Evolutionary conservation across 2,329 filamentous ascomycete species (phyloP).

Genomic region (Neoarthrinium moseri): DNA sequence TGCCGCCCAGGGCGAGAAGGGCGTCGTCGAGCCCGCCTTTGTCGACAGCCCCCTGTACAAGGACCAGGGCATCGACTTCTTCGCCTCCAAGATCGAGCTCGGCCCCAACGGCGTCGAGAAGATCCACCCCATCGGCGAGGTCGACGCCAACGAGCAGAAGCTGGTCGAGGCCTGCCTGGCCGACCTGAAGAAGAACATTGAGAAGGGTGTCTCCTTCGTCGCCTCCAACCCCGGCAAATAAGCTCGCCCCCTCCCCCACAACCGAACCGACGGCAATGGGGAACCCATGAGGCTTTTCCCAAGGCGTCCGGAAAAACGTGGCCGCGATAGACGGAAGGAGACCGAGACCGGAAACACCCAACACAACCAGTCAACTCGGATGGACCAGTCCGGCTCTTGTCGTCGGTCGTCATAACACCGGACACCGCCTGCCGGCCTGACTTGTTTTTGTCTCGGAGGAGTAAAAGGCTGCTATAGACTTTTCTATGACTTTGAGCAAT

Average conservation of each 20-base stretch:
- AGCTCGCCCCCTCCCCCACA: not conserved
- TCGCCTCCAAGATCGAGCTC: constrained; percentile 91
- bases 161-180: constrained; percentile 81
- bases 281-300: not conserved
- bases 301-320: not conserved
- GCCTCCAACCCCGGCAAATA: constrained; percentile 55
- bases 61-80: constrained; percentile 97
- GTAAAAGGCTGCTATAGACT: constrained; percentile 13
- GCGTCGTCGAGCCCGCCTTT: constrained; percentile 92
- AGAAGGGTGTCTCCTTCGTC: constrained; percentile 74
- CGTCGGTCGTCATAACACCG: too few relatives aligned
- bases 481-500: constrained; percentile 12
- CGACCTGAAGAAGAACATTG: constrained; percentile 92
- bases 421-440: too few relatives aligned
- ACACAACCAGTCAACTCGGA: constrained; percentile 1
- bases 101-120: constrained; percentile 95
- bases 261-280: not conserved
- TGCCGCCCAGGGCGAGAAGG: constrained; percentile 90
- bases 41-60: constrained; percentile 98
- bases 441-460: constrained; percentile 10
- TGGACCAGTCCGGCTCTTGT: not conserved
- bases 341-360: too few relatives aligned
- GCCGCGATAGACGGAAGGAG: not conserved
- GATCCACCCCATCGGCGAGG: constrained; percentile 82
- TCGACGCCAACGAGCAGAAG: constrained; percentile 84